These are phyloP conservation scores for Dovyalis caffra DNA, from an alignment of 345 rosid species.

Conservation along the genomic window DNA sequence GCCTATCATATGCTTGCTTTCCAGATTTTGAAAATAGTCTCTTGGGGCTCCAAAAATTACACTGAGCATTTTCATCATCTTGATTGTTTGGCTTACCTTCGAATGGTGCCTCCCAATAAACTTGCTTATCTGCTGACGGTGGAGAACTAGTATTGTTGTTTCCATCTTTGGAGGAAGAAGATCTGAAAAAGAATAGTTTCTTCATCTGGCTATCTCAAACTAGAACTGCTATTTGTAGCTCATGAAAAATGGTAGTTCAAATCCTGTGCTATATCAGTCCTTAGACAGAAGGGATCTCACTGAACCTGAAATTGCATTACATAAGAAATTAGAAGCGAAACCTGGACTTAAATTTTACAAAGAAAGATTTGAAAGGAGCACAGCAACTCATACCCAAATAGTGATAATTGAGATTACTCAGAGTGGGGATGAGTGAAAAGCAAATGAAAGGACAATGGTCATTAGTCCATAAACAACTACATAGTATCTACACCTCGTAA, in stretches of 20 bases:
- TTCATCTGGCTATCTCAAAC: slow-evolving; percentile 49
- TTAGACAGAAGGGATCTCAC: slow-evolving; percentile 26
- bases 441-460: slow-evolving; percentile 5
- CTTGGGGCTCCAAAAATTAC: slow-evolving; percentile 35
- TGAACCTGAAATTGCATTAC: slow-evolving; percentile 35
- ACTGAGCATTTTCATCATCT: slow-evolving; percentile 34
- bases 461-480: slow-evolving; percentile 19
- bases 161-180: slow-evolving; percentile 51
- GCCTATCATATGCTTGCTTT: slow-evolving; percentile 47
- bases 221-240: slow-evolving; percentile 16
- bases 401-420: slow-evolving; percentile 24
- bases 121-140: slow-evolving; percentile 46
- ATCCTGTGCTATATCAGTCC: slow-evolving; percentile 14
- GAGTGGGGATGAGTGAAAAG: slow-evolving; percentile 4
- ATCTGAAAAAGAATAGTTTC: slow-evolving; percentile 80
- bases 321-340: not conserved
- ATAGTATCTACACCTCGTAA: slow-evolving; percentile 15
- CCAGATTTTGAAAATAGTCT: slow-evolving; percentile 44
- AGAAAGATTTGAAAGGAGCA: not conserved
- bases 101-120: slow-evolving; percentile 35
- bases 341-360: not conserved
- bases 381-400: slow-evolving; percentile 9
- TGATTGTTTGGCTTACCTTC: slow-evolving; percentile 38
- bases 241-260: slow-evolving; percentile 17
- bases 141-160: slow-evolving; percentile 31